phyloP scores from a whole-genome alignment of 257 asterid species.

The Striga asiatica region DNA sequence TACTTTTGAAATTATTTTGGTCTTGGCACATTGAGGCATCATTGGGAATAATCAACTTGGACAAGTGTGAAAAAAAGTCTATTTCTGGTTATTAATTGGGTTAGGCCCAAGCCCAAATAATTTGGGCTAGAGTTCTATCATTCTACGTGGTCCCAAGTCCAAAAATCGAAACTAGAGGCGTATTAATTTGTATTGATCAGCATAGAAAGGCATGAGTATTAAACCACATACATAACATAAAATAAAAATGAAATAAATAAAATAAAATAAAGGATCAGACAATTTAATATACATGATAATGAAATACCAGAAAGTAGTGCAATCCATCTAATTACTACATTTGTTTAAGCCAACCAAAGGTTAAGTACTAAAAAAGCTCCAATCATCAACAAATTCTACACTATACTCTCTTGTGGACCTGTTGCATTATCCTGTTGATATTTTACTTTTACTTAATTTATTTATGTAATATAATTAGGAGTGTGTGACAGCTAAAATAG shows the following conservation, averaged over 20 bases:
- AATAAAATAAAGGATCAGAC: neutral
- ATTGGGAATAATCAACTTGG: no score
- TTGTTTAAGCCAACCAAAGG: conserved; percentile 12
- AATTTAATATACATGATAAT: conserved; percentile 13
- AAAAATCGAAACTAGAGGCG: conserved; percentile 5
- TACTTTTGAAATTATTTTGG: no score
- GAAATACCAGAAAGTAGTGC: neutral
- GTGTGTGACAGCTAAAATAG: no score
- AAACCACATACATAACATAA: no score
- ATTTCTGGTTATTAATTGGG: neutral
- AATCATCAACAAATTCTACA: neutral
- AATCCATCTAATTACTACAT: neutral
- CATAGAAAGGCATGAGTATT: no score
- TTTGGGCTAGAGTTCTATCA: neutral
- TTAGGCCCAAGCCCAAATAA: neutral
- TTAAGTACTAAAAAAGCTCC: neutral
- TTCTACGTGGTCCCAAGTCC: neutral
- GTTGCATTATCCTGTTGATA: neutral
- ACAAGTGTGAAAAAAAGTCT: no score
- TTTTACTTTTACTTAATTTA: neutral
- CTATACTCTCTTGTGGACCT: conserved; percentile 3
- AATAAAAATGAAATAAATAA: no score
- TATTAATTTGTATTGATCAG: no score
- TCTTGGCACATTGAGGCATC: no score
- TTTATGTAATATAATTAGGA: no score